phyloP scores from a whole-genome alignment of 441 rosid genomes.

The Syzygium malaccense region DNA sequence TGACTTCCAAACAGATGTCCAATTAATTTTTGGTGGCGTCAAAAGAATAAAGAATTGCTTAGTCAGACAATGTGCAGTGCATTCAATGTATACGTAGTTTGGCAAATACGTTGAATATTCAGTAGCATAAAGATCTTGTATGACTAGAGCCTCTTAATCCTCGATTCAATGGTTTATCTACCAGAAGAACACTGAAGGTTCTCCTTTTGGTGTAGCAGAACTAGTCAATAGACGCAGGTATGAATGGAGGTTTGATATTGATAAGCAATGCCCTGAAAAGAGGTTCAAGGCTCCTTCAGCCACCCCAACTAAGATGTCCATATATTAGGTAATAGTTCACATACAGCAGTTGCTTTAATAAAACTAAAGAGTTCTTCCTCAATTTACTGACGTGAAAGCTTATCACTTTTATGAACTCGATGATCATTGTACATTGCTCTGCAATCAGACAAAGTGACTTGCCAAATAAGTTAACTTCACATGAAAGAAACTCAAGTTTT shows the following conservation, averaged over 20 bases:
- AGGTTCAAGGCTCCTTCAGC: neutral
- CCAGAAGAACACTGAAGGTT: neutral
- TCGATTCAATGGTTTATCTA: neutral
- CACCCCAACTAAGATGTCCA: neutral
- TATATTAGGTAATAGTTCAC: neutral
- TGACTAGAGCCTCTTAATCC: neutral
- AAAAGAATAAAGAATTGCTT: neutral
- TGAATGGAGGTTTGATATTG: neutral
- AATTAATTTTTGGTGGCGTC: neutral
- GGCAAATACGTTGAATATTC: neutral
- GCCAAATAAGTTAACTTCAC: neutral
- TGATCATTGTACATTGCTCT: neutral
- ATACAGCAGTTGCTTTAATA: neutral
- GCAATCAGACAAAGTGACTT: neutral
- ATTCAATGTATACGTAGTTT: neutral
- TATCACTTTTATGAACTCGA: neutral
- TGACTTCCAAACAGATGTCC: neutral
- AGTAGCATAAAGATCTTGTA: neutral
- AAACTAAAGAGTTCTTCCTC: neutral
- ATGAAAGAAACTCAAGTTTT: conserved; percentile 3
- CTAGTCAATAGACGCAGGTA: neutral
- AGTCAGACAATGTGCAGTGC: neutral
- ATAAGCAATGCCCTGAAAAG: neutral
- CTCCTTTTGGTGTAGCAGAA: neutral
- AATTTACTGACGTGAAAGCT: neutral